A percentile compares a stretch with the other conserved stretches of the same genome.
These are phyloP conservation scores for Metarhizium album DNA, from an alignment of 2,329 filamentous ascomycete species.

Conservation along the genomic window DNA sequence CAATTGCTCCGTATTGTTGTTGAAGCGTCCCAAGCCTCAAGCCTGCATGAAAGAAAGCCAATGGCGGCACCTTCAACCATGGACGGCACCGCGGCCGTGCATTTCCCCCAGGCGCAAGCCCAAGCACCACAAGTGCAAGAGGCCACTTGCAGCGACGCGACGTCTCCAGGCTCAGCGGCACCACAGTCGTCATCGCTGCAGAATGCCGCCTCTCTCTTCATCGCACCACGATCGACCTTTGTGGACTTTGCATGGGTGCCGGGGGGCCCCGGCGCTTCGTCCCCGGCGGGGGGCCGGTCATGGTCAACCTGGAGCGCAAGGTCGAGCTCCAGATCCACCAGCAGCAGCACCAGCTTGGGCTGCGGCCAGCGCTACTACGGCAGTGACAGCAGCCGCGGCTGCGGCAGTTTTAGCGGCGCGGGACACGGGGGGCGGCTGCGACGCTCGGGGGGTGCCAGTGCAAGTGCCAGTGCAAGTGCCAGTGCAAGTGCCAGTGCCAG, in stretches of 20 bases:
- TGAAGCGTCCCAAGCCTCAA: too few relatives aligned
- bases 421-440: too few relatives aligned
- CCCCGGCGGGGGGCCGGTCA: too few relatives aligned
- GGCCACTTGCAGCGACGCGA: not conserved
- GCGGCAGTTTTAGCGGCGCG: not conserved
- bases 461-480: not conserved
- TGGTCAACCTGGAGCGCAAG: too few relatives aligned
- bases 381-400: not conserved
- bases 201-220: too few relatives aligned
- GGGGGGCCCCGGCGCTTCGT: not conserved
- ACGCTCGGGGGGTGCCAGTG: too few relatives aligned
- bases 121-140: too few relatives aligned
- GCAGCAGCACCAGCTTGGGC: not conserved
- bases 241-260: constrained; percentile 6
- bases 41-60: not conserved
- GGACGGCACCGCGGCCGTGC: not conserved
- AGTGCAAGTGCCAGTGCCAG: not conserved
- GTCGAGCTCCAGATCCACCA: not conserved
- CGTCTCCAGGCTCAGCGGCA: not conserved
- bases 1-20: not conserved
- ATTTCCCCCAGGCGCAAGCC: not conserved
- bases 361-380: not conserved
- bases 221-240: not conserved
- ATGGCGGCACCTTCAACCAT: not conserved
- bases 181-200: not conserved